Conservation (phyloP, 1,284 basidiomycete species). For the Phylloboletellus chloephorus region DNA sequence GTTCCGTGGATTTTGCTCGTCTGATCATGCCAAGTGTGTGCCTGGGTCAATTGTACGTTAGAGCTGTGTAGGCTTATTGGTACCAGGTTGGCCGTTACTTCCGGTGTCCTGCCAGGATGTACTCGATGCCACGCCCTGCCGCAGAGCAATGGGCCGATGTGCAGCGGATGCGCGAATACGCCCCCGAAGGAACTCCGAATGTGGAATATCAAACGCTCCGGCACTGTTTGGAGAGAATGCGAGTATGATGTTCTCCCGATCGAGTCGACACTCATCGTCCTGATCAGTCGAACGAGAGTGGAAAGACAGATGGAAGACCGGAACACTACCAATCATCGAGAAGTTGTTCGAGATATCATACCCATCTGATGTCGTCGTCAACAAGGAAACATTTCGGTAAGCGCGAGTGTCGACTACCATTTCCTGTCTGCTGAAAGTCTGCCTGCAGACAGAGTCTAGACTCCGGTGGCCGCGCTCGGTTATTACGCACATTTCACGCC, state of each 20-base stretch:
- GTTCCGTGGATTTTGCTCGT: slow-evolving; percentile 51
- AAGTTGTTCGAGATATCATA: slow-evolving; percentile 49
- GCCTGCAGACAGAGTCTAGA: slow-evolving; percentile 28
- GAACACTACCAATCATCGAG: slow-evolving; percentile 38
- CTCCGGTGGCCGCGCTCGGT: slow-evolving; percentile 30
- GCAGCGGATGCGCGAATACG: slow-evolving; percentile 22
- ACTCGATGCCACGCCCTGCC: slow-evolving; percentile 43
- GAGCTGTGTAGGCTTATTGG: slow-evolving; percentile 12
- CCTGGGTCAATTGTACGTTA: slow-evolving; percentile 7
- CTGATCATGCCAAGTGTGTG: slow-evolving; percentile 48
- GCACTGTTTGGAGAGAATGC: slow-evolving; percentile 35
- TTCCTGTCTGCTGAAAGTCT: slow-evolving; percentile 6
- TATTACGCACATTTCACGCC: slow-evolving; percentile 54
- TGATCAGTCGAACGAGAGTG: slow-evolving; percentile 36
- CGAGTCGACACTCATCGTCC: slow-evolving; percentile 10
- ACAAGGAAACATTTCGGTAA: slow-evolving; percentile 46
- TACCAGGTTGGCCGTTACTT: slow-evolving; percentile 46
- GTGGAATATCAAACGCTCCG: slow-evolving; percentile 30
- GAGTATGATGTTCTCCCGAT: slow-evolving; percentile 20
- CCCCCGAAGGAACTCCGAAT: slow-evolving; percentile 25
- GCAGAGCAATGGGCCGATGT: slow-evolving; percentile 25
- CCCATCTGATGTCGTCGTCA: slow-evolving; percentile 26
- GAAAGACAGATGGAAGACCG: slow-evolving; percentile 45
- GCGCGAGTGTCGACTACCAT: slow-evolving; percentile 22
- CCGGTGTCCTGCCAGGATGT: slow-evolving; percentile 43